phyloP scores from a whole-genome alignment of 768 basidiomycete genomes.

The Cystobasidium ongulense region DNA sequence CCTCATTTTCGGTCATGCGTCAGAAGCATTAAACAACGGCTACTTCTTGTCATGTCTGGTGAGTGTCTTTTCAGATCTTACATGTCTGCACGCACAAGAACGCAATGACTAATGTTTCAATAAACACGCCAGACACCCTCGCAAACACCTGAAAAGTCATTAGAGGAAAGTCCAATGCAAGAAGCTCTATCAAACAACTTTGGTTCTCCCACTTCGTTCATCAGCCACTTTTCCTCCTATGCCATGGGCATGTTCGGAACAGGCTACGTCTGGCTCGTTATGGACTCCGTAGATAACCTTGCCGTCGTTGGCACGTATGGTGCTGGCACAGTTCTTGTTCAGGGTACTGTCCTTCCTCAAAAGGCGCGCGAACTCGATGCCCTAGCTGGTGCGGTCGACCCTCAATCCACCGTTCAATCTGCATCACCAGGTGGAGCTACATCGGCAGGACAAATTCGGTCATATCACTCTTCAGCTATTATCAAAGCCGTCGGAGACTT shows the following conservation, averaged over 20 bases:
- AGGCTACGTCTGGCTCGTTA: constrained; percentile 83
- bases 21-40: constrained; percentile 83
- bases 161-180: background rate
- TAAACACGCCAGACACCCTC: background rate
- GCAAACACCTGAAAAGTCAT: background rate
- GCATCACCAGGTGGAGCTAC: background rate
- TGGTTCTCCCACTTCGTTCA: constrained; percentile 60
- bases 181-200: constrained; percentile 45
- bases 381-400: background rate
- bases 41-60: constrained; percentile 87
- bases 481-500: background rate
- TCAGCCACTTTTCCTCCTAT: constrained; percentile 67
- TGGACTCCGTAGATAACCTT: constrained; percentile 55
- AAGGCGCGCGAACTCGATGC: constrained; percentile 42
- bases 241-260: constrained; percentile 67
- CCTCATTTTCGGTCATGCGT: constrained; percentile 81
- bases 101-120: background rate
- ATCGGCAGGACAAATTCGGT: background rate
- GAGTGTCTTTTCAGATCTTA: constrained; percentile 44
- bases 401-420: background rate
- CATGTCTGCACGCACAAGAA: background rate
- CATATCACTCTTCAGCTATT: background rate
- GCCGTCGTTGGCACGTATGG: constrained; percentile 81
- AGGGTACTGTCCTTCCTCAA: constrained; percentile 37
- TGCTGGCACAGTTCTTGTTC: constrained; percentile 73